Evolutionary conservation across 805 yeast species (phyloP), one percentile per base, ranked within the genome.

Genomic region (Saccharomycopsis sp.): DNA sequence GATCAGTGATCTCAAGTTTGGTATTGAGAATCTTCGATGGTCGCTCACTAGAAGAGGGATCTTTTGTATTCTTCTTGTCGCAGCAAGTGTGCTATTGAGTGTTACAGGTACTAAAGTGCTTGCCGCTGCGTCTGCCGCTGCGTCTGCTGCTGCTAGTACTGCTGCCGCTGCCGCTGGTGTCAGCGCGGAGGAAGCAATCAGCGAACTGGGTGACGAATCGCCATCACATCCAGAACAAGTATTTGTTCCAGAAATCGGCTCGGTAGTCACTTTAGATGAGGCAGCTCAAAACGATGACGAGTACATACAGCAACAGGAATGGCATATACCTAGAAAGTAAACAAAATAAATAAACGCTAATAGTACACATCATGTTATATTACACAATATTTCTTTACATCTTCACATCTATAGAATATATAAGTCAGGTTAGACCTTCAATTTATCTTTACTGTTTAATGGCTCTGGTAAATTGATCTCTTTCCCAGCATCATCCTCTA

Each of bases 21-120:
- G 90, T 58, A 88, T 90, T 58, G 99, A 93, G 72, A 83, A 85
- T 59, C 77, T 93, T 61, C 78, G 98, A 65, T 93, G 99, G 99
- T 90, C 89, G 67, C 83, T 93, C 52, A 91, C 97, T 1, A 78
- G 97, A 58, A 81, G 94, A 69, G 97, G 97, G 8, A 74, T 94
- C 38, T 76, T 88, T 51, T 59, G 61, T 35, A 62, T 62, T n/a
- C 47, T 62, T 24, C 44, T 57, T 3, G 64, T 62, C 7, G 64
- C 64, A 1, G 62, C 61, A n/a, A 57, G 61, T 53, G 64, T 62
- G 19, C 54, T 62, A 25, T 20, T 62, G 15, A 57, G 61, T 2
- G 62, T 62, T n/a, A 62, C 63, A 3, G 57, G 58, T 24, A 47
- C 57, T n/a, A 62, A 62, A 29, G 47, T 61, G 23, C 17, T 58